Evolutionary conservation across 805 yeast genomes (phyloP), one percentile per base, ranked within the genome.

Genomic region (Grigorovia transvaalensis): DNA sequence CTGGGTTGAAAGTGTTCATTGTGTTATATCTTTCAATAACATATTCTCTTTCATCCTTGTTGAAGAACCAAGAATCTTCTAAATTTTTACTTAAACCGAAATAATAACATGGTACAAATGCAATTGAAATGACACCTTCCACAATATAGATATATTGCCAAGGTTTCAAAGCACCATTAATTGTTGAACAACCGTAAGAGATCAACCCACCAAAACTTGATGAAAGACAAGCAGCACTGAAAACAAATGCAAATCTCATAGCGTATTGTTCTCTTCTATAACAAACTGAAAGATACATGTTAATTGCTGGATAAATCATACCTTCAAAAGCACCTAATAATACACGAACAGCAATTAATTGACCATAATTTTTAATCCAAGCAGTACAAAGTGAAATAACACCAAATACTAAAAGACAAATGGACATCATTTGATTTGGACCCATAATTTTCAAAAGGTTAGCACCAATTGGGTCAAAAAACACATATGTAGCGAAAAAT

Each of bases 131-230:
- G 0, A 71, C 64, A 44, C 82, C 80, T 60, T 78, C 82, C 27
- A 78, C 68, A 7, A 78, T 70, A 54, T 70, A 78, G 23, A 78
- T 65, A 68, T 76, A 78, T 58, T 77, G 70, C 79, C 80, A 78
- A 11, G 77, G 77, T 45, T 62, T 70, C 57, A 73, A 59, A 1
- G 70, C 67, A 9, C 74, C 75, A 46, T 68, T 61, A 55, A 75
- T 70, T 41, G 65, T 61, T 8, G 73, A 61, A 48, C 79, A 68
- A 19, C 77, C 82, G 52, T 69, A 73, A 0, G 76, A 73, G 35
- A 77, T 69, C 23, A 76, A 63, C 17, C 84, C 84, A 49, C 81
- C 80, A 61, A 80, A 77, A 1, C 80, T 79, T 44, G 79, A 75
- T 8, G 82, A 74, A 43, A 79, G 60, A 52, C 79, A 76, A 9